Conservation (phyloP, 441 rosid genomes). For the Syzygium syzygioides region DNA sequence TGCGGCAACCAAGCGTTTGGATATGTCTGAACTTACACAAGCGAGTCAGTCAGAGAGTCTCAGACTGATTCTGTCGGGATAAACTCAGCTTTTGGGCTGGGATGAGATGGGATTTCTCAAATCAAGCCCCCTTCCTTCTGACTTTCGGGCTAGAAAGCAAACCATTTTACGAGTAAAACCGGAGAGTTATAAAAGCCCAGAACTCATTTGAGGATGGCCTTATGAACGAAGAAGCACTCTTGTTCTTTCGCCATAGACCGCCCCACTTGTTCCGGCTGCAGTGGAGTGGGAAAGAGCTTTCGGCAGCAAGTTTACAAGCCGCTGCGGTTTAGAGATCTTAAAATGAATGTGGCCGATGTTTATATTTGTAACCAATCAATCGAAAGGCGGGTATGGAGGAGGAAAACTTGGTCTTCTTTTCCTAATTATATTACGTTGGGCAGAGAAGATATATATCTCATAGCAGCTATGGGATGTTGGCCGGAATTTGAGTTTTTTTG, state of each 20-base stretch:
- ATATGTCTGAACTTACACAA: background rate
- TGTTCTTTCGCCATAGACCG: background rate
- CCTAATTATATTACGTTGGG: background rate
- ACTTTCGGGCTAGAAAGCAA: background rate
- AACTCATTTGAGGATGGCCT: background rate
- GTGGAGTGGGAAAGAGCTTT: background rate
- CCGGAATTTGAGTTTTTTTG: background rate
- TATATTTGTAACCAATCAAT: background rate
- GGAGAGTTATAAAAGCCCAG: background rate
- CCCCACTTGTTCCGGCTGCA: background rate
- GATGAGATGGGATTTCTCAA: background rate
- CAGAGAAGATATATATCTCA: background rate
- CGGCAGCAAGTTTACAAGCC: background rate
- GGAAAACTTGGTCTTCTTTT: background rate
- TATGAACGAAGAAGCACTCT: background rate
- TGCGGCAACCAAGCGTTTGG: background rate
- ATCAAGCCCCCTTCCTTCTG: background rate
- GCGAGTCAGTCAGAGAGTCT: background rate
- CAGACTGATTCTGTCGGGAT: background rate
- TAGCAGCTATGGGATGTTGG: background rate
- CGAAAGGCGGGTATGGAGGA: background rate
- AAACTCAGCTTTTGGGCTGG: background rate
- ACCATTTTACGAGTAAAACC: background rate
- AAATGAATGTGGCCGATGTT: background rate
- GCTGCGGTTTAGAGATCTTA: background rate